Base-by-base conservation (phyloP, 768 basidiomycete genomes). In the Kwoniella sp. region DNA sequence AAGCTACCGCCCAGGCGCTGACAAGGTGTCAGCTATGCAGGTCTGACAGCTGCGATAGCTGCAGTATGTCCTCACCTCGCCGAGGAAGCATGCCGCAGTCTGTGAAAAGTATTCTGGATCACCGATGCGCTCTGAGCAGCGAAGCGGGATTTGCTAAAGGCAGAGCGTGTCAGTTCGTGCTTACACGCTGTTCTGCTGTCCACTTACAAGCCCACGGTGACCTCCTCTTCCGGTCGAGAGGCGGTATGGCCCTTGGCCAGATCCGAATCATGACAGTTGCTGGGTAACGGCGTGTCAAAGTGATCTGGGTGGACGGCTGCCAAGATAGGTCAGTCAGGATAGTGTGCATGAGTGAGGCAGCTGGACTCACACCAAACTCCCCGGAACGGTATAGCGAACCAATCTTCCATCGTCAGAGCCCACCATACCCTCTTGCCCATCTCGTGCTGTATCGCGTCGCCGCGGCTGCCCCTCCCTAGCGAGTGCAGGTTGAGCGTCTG, bases 301-400 rank as follows among this genome's bases (percentile, higher is more conserved):
- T 60, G 58, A 28, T 46, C n/a, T n/a, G n/a, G n/a, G n/a, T n/a
- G n/a, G n/a, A n/a, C n/a, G n/a, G n/a, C n/a, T n/a, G n/a, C n/a
- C n/a, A n/a, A n/a, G n/a, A n/a, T 40, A 20, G 19, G 11, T 11
- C 9, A 11, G 27, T 43, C 42, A 27, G 19, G 10, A 11, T 14
- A 11, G 20, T 17, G 14, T 6, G 11, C 42, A 53, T 19, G 5
- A 6, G 6, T 9, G 23, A 38, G 37, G 37, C 19, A 38, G 37
- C 5, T 20, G 19, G 3, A 38, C 57, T 50, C 32, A 55, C 57
- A 50, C 58, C 58, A 60, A 7, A 60, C 53, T 1, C 58, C 58
- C 5, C 58, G 23, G 34, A 60, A 60, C 1, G 58, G 58, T 17
- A 60, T 60, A 2, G 31, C 58, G 26, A 56, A 60, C 58, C 58